Conservation (phyloP, 2,329 filamentous ascomycete species). For the Neonectria punicea region DNA sequence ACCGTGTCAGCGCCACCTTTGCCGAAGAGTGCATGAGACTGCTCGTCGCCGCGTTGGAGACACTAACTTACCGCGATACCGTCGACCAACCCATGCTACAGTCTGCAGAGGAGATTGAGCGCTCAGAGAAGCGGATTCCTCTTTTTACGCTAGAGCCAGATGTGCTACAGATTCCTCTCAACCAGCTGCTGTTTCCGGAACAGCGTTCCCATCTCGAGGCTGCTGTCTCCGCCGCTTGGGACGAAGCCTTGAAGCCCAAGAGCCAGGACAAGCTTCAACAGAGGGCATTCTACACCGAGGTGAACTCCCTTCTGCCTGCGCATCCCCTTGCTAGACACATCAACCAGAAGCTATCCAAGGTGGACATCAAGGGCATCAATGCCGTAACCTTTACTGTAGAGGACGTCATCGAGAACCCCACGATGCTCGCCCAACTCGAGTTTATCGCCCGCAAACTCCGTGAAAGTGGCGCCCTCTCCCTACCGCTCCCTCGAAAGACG, state of each 20-base stretch:
- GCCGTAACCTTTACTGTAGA: conserved; percentile 55
- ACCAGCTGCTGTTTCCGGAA: conserved; percentile 49
- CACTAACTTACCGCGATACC: conserved; percentile 57
- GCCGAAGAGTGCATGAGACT: conserved; percentile 58
- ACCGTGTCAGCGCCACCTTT: conserved; percentile 54
- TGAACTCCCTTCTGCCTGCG: conserved; percentile 61
- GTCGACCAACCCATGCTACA: conserved; percentile 59
- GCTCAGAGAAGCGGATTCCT: conserved; percentile 54
- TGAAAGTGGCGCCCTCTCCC: conserved; percentile 28
- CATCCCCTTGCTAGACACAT: conserved; percentile 58
- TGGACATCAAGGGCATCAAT: conserved; percentile 51
- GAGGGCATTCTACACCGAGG: conserved; percentile 62
- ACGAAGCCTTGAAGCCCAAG: conserved; percentile 54
- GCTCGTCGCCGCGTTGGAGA: conserved; percentile 57
- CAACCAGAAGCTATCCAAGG: conserved; percentile 53
- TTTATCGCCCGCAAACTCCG: conserved; percentile 47
- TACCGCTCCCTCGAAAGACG: conserved; percentile 30
- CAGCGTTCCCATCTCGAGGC: conserved; percentile 54
- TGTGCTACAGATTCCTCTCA: conserved; percentile 28
- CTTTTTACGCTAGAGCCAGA: conserved; percentile 43
- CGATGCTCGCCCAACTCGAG: conserved; percentile 61
- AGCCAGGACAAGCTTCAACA: conserved; percentile 53
- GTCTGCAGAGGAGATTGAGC: conserved; percentile 51
- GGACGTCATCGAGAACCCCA: conserved; percentile 62
- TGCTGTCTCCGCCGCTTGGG: conserved; percentile 57